A percentile compares a stretch with the other conserved stretches of the same genome.
Conservation (phyloP, 2,329 filamentous ascomycete species). For the Ilyonectria robusta region DNA sequence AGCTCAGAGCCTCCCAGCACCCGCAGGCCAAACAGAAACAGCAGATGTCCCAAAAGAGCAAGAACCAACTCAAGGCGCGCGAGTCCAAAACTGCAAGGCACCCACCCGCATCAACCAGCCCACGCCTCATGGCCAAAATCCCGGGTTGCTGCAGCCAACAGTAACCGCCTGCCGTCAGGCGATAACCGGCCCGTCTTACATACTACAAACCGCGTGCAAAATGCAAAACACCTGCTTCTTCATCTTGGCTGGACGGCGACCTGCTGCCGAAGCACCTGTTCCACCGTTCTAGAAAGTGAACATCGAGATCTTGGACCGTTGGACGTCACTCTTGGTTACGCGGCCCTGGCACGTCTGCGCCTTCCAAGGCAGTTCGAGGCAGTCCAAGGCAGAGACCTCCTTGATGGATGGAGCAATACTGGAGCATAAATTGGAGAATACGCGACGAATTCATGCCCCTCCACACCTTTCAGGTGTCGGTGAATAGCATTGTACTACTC, state of each 20-base stretch:
- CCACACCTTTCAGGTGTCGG: conserved; percentile 31
- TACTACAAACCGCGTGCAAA: conserved; percentile 27
- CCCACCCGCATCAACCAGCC: conserved; percentile 29
- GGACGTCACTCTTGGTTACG: conserved; percentile 31
- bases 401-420: conserved; percentile 17
- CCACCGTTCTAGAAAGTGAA: conserved; percentile 15
- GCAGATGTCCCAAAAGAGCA: conserved; percentile 31
- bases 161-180: conserved; percentile 10
- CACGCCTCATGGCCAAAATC: conserved; percentile 19
- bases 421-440: conserved; percentile 37
- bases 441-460: conserved; percentile 43
- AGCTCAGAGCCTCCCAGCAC: conserved; percentile 1
- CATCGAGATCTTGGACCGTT: conserved; percentile 43
- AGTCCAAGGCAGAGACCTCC: conserved; percentile 11
- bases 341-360: not conserved
- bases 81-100: conserved; percentile 35
- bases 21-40: conserved; percentile 25
- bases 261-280: conserved; percentile 33
- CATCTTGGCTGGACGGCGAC: not conserved
- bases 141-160: not conserved
- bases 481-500: not conserved
- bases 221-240: not conserved
- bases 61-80: conserved; percentile 24
- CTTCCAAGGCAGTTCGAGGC: conserved; percentile 19
- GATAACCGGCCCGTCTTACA: conserved; percentile 44